These are phyloP conservation scores for Scedosporium dehoogii DNA, from an alignment of 2,329 filamentous ascomycete genomes.

Conservation along the genomic window DNA sequence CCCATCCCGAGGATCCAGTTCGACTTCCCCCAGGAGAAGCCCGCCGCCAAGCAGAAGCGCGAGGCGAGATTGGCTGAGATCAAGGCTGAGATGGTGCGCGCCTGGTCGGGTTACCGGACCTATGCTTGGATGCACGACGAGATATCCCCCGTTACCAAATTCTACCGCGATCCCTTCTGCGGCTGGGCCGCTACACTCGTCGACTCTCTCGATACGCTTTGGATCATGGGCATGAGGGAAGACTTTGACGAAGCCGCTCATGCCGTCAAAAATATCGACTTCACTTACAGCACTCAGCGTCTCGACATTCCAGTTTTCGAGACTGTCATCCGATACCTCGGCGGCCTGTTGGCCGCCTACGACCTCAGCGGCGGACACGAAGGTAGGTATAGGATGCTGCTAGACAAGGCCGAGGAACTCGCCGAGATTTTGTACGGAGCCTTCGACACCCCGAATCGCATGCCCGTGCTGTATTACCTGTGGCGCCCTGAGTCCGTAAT, in stretches of 20 bases:
- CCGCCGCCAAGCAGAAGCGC: slow-evolving; percentile 49
- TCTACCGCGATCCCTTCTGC: slow-evolving; percentile 71
- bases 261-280: slow-evolving; percentile 66
- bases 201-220: slow-evolving; percentile 72
- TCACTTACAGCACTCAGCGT: slow-evolving; percentile 56
- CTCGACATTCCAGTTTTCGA: slow-evolving; percentile 81
- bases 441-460: slow-evolving; percentile 88
- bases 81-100: slow-evolving; percentile 62
- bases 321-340: slow-evolving; percentile 83
- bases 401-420: slow-evolving; percentile 70
- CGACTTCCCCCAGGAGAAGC: slow-evolving; percentile 56
- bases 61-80: slow-evolving; percentile 55
- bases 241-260: slow-evolving; percentile 73
- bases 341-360: slow-evolving; percentile 75
- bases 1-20: slow-evolving; percentile 69
- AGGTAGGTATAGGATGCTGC: slow-evolving; percentile 51
- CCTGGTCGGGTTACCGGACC: slow-evolving; percentile 74
- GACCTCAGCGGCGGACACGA: slow-evolving; percentile 62
- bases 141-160: slow-evolving; percentile 60
- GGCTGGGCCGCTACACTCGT: slow-evolving; percentile 85
- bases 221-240: slow-evolving; percentile 71
- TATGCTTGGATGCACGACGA: slow-evolving; percentile 84
- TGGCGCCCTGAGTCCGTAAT: slow-evolving; percentile 61
- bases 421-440: slow-evolving; percentile 71
- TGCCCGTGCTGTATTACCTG: slow-evolving; percentile 73